Base-by-base conservation (phyloP, 306 rosid species). In the Nissolia schottii region DNA sequence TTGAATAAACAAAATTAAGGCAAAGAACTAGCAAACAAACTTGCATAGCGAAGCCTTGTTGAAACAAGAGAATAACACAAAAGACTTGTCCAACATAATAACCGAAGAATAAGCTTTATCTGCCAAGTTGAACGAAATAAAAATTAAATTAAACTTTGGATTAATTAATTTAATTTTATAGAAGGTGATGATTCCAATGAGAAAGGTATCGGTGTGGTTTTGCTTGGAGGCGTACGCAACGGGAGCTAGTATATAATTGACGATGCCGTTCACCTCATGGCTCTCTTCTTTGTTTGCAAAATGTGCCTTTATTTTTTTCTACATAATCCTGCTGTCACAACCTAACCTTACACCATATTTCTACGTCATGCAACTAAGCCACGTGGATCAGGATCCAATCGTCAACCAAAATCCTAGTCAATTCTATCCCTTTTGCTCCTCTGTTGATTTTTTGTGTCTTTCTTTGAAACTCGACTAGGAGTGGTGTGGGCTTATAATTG, bases 341-440 rank as follows among this genome's bases (percentile, higher is more conserved):
- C 90, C 90, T 80, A 91, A 84, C 87, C 85, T 28, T 13, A 24
- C 70, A 72, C 84, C 80, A 67, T 51, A 77, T 73, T 80, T 81
- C 79, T 20, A 75, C 87, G 75, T 82, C 96, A 77, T 73, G 75
- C 79, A 28, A 74, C 79, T 80, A 81, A 74, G 85, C 92, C 97
- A 94, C 95, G 91, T 83, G 95, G 89, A 85, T 83, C 61, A 66
- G 81, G 58, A 80, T 77, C 83, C 8, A 56, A 27, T 77, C 82
- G 92, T 93, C 96, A 81, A 84, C 78, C 9, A 2, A 72, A 57
- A 84, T 86, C 90, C 79, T 37, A 83, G 97, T 89, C 96, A 87
- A 89, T 87, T 65, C 32, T 75, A 67, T 43, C 48, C 86, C 46
- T n/a, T 82, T 77, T 85, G 82, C 91, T 80, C 40, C 80, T 3